Conservation (phyloP, 495 filamentous ascomycete species). For the Aspergillus diversus region DNA sequence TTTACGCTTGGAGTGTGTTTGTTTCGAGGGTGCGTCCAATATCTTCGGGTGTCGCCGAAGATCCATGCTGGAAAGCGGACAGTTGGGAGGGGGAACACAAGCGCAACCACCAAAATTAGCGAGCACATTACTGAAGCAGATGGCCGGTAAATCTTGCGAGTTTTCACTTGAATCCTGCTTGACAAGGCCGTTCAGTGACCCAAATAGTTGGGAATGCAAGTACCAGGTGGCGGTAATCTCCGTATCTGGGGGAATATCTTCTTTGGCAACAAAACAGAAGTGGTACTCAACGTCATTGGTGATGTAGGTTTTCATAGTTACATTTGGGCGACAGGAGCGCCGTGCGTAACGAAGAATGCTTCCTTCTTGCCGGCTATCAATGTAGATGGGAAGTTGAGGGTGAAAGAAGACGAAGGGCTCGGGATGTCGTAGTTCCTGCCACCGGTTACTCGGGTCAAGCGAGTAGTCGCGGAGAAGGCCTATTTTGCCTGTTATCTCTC, state of each 20-base stretch:
- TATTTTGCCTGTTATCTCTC: conserved; percentile 86
- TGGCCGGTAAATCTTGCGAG: conserved; percentile 50
- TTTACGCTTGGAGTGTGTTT: conserved; percentile 51
- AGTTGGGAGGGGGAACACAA: conserved; percentile 66
- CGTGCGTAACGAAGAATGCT: conserved; percentile 82
- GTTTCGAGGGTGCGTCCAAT: conserved; percentile 37
- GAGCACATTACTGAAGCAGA: conserved; percentile 72
- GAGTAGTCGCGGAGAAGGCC: conserved; percentile 79
- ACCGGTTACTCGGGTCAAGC: conserved; percentile 71
- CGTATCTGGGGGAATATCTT: conserved; percentile 63
- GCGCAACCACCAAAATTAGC: conserved; percentile 89
- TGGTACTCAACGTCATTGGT: conserved; percentile 75
- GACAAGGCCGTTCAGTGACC: conserved; percentile 50
- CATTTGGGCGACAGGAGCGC: conserved; percentile 86
- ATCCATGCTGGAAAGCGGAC: conserved; percentile 75
- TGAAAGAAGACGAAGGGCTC: conserved; percentile 87
- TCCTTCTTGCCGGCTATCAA: conserved; percentile 85
- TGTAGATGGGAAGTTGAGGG: conserved; percentile 79
- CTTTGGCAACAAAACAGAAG: conserved; percentile 85
- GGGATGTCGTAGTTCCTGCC: conserved; percentile 75
- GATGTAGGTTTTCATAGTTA: conserved; percentile 78
- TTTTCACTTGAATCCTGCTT: conserved; percentile 49
- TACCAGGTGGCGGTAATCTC: conserved; percentile 74
- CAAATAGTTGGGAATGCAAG: conserved; percentile 52
- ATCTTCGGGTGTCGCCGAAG: conserved; percentile 59